Base-by-base conservation (phyloP, 1,139 yeast genomes). In the Saccharomyces hybrid region DNA sequence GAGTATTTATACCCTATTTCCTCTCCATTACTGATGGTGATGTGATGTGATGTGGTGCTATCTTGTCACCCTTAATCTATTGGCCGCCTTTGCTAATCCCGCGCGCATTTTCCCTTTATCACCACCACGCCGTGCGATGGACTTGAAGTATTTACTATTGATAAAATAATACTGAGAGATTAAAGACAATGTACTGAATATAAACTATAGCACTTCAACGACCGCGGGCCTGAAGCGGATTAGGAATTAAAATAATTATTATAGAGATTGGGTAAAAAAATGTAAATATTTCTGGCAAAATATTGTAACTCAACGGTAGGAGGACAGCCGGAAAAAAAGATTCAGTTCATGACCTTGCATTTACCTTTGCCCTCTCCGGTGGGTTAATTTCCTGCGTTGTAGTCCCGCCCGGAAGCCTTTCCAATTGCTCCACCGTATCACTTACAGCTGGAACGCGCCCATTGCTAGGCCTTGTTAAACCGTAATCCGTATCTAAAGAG, bases 61-160 rank as follows among this genome's bases (percentile, higher is more conserved):
- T 32, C 38, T 46, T 26, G 31, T 38, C 44, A 19, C 44, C 44
- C 44, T 38, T 38, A 38, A 38, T 19, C 26, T 7, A 38, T 38
- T 38, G 44, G 44, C 44, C 44, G 26, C 13, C 44, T 38, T 38
- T 11, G 26, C 9, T 7, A 38, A 19, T 38, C 44, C 44, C 44
- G 44, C 44, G 44, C 44, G 44, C 44, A 19, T 38, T 38, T 38
- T 38, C 44, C 44, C 25, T 38, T 38, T 38, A 38, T 38, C 44
- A 19, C 25, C 13, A 38, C 44, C 13, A 38, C 44, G 44, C 44
- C 44, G 44, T 19, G 44, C 44, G 26, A 19, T 38, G 44, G 44
- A 13, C 13, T 38, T 3, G 25, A 11, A 38, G 25, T 38, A 38
- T 19, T 38, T 38, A 38, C n/a, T 7, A 38, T 38, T 38, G 25